Conservation (phyloP, 805 yeast genomes). For the Lipomyces yamadae region DNA sequence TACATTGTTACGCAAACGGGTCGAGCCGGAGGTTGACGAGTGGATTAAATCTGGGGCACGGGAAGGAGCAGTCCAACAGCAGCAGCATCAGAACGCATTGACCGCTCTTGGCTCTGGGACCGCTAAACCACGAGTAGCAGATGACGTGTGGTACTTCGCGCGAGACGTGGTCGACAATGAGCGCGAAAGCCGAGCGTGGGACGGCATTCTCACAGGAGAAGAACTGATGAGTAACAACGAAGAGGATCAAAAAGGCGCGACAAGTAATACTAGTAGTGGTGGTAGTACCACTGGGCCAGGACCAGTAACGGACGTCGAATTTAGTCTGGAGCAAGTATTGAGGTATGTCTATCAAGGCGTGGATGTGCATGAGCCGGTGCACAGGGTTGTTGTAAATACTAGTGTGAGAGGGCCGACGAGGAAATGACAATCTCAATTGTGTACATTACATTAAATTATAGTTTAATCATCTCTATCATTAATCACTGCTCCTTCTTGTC, state of each 20-base stretch:
- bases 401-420: slow-evolving; percentile 10
- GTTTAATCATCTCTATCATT: neutral
- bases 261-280: no score
- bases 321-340: slow-evolving; percentile 29
- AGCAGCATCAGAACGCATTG: neutral
- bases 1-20: slow-evolving; percentile 83
- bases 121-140: slow-evolving; percentile 48
- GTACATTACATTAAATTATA: neutral
- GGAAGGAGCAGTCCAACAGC: slow-evolving; percentile 40
- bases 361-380: slow-evolving; percentile 35
- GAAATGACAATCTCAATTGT: neutral
- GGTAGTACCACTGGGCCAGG: slow-evolving; percentile 2
- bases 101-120: neutral
- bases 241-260: neutral
- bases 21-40: slow-evolving; percentile 84
- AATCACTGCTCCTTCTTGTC: slow-evolving; percentile 20
- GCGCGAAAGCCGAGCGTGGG: slow-evolving; percentile 62
- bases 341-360: slow-evolving; percentile 35
- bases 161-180: slow-evolving; percentile 57
- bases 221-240: slow-evolving; percentile 46
- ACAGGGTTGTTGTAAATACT: slow-evolving; percentile 11
- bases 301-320: slow-evolving; percentile 14
- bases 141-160: slow-evolving; percentile 75
- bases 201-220: slow-evolving; percentile 61
- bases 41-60: slow-evolving; percentile 68